phyloP scores from a whole-genome alignment of 345 rosid genomes.

The Moricandia arvensis region DNA sequence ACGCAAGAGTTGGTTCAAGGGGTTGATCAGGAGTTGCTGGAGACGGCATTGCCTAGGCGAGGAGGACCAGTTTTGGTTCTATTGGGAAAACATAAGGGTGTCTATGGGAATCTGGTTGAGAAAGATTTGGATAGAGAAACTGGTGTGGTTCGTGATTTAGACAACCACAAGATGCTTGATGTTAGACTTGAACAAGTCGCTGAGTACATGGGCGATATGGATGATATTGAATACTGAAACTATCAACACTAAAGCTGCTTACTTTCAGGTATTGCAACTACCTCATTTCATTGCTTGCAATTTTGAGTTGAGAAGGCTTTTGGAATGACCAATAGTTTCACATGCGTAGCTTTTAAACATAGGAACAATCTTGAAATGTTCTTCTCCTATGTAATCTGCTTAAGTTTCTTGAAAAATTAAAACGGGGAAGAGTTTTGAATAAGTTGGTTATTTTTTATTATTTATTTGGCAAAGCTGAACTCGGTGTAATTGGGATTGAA shows the following conservation, averaged over 20 bases:
- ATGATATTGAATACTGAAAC: slow-evolving; percentile 44
- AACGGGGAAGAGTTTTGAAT: background rate
- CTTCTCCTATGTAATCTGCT: background rate
- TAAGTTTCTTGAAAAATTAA: background rate
- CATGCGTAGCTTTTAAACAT: background rate
- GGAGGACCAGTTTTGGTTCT: slow-evolving; percentile 66
- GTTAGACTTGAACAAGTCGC: slow-evolving; percentile 84
- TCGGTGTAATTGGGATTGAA: background rate
- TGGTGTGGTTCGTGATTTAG: slow-evolving; percentile 67
- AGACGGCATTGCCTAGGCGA: slow-evolving; percentile 79
- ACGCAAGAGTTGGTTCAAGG: slow-evolving; percentile 66
- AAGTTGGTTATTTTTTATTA: background rate
- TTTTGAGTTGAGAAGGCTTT: background rate
- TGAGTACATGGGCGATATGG: slow-evolving; percentile 77
- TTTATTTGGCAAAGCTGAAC: background rate
- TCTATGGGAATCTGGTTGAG: slow-evolving; percentile 63
- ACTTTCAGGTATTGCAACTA: slow-evolving; percentile 14
- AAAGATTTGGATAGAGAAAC: slow-evolving; percentile 63
- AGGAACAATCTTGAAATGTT: background rate
- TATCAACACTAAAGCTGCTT: slow-evolving; percentile 16
- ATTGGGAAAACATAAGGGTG: slow-evolving; percentile 62
- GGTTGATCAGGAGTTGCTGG: slow-evolving; percentile 70
- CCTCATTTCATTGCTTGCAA: background rate
- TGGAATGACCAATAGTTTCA: background rate
- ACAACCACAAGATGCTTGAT: slow-evolving; percentile 55